These are phyloP conservation scores for Claviceps maximensis DNA, from an alignment of 2,329 filamentous ascomycete genomes.

Conservation along the genomic window DNA sequence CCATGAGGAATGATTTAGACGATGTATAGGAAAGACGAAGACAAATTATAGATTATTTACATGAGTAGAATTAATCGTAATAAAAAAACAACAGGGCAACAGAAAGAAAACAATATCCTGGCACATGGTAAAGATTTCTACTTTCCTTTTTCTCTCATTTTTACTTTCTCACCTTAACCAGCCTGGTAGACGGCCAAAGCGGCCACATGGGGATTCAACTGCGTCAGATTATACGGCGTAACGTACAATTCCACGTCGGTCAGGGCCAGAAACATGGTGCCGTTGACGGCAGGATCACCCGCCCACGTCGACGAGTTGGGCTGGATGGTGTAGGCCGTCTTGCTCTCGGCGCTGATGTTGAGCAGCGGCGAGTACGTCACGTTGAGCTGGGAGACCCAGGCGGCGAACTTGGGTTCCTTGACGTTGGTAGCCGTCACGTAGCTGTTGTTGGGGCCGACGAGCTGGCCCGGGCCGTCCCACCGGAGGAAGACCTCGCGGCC, in stretches of 20 bases:
- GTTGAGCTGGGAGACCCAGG: constrained; percentile 68
- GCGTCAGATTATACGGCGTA: constrained; percentile 63
- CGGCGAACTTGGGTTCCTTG: constrained; percentile 49
- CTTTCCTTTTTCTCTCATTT: too few relatives aligned
- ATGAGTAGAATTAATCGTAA: too few relatives aligned
- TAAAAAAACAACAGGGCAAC: background rate
- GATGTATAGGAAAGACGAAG: too few relatives aligned
- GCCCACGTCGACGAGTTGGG: constrained; percentile 55
- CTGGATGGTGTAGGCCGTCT: constrained; percentile 56
- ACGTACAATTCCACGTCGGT: constrained; percentile 56
- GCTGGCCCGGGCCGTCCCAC: constrained; percentile 58
- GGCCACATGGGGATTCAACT: constrained; percentile 64
- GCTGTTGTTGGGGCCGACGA: constrained; percentile 68
- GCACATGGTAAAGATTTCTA: too few relatives aligned
- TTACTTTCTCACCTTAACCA: constrained; percentile 47
- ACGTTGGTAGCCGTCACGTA: constrained; percentile 57
- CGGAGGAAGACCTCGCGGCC: constrained; percentile 57
- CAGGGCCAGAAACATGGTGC: constrained; percentile 66
- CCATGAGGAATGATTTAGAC: too few relatives aligned
- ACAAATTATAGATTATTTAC: too few relatives aligned
- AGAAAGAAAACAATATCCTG: too few relatives aligned
- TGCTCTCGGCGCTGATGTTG: constrained; percentile 32
- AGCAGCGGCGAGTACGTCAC: constrained; percentile 54
- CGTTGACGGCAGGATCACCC: constrained; percentile 58
- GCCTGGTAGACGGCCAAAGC: constrained; percentile 67